Base-by-base conservation (phyloP, 176 grass and related monocot species). In the Metroxylon sagu region DNA sequence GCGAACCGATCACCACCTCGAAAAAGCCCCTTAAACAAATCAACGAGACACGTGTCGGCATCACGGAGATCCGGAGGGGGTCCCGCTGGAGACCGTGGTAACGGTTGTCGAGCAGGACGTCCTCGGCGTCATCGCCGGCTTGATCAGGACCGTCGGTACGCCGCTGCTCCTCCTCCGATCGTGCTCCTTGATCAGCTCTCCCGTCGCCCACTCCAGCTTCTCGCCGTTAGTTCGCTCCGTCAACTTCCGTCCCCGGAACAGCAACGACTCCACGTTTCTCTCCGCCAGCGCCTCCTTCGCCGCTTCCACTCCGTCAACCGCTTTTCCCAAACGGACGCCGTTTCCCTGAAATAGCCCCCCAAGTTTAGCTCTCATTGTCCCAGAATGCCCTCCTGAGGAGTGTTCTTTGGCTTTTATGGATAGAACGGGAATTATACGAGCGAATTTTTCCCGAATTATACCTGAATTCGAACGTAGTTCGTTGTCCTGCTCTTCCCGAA, bases 181-280 rank as follows among this genome's bases (percentile, higher is more conserved):
- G 7, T 39, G 18, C 28, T 68, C 65, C 65, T 55, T 25, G 65
- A 56, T 56, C 17, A 68, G 28, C 50, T 68, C 52, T 18, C 12
- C 52, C 4, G 52, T 52, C 28, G 30, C 54, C 5, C 26, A 10
- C 28, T 56, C 65, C 65, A 68, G 52, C 28, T 68, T 68, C 29
- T 68, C 65, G 27, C 65, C 65, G 65, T 68, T 68, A 8, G 65
- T 68, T 5, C 29, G 51, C 29, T 56, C 65, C 51, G 65, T 55
- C 3, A 55, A 18, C 29, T 28, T 56, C 65, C 65, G 18, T 4
- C 65, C 65, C 14, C 18, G 52, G 52, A 68, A 68, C 52, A 68
- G 65, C n/a, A 68, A 52, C 52, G 65, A 68, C 52, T 68, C 65
- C 52, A 68, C 65, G 10, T 29, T 52, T 28, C 65, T 68, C 65